Evolutionary conservation across 2,329 filamentous ascomycete species (phyloP).

Genomic region (Arthrobotrys musiformis): DNA sequence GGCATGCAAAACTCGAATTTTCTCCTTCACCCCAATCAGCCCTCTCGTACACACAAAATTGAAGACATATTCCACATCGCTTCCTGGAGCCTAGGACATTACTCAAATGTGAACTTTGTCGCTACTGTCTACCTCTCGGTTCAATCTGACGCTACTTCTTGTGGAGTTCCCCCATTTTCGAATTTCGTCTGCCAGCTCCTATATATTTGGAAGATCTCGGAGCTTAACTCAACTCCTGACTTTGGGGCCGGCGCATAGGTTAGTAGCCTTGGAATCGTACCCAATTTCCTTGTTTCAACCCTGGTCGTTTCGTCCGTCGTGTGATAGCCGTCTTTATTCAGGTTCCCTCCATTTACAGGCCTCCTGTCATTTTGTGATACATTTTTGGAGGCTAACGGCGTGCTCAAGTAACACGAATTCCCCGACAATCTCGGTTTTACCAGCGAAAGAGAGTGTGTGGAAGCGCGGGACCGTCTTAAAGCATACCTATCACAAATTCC

Average conservation of each 20-base stretch:
- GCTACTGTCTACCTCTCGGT: not conserved
- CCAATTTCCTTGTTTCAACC: not conserved
- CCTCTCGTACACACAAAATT: not conserved
- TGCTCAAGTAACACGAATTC: not conserved
- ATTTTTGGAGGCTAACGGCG: not conserved
- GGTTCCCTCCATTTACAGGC: not conserved
- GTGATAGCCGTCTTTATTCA: not conserved
- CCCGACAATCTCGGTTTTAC: not conserved
- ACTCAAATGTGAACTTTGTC: not conserved
- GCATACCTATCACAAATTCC: not conserved
- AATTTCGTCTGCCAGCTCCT: not conserved
- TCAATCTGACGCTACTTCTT: too few species aligned
- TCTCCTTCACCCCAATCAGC: not conserved
- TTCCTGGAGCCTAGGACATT: not conserved
- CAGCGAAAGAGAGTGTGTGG: not conserved
- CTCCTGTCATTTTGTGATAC: constrained; percentile 9
- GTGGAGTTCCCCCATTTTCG: not conserved
- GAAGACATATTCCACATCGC: not conserved
- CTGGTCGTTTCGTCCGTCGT: not conserved
- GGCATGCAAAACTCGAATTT: not conserved
- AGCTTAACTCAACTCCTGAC: not conserved
- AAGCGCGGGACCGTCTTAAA: not conserved
- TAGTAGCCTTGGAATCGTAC: not conserved
- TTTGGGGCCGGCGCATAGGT: not conserved
- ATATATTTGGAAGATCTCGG: not conserved